Evolutionary conservation across 2,329 filamentous ascomycete species (phyloP).

Genomic region (Colletotrichum liriopes): DNA sequence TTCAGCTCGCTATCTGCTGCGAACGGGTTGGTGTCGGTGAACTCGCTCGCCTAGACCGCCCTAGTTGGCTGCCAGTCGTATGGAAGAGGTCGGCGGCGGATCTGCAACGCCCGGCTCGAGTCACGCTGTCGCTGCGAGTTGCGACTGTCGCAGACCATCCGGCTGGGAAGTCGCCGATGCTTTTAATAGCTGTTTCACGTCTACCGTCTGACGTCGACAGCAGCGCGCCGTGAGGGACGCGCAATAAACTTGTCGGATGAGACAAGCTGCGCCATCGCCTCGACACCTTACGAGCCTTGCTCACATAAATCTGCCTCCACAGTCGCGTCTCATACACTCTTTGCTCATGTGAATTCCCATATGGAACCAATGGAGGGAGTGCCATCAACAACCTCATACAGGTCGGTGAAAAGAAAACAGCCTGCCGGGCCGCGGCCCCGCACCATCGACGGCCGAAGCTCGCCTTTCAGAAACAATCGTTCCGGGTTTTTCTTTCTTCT

Average conservation of each 20-base stretch:
- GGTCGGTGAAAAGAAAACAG: conserved; percentile 8
- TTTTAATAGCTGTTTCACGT: conserved; percentile 42
- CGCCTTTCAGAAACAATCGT: not conserved
- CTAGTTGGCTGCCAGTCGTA: conserved; percentile 2
- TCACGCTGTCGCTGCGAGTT: conserved; percentile 24
- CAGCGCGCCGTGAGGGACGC: conserved; percentile 26
- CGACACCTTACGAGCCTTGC: conserved; percentile 17
- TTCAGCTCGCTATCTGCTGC: not conserved
- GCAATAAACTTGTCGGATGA: conserved; percentile 30
- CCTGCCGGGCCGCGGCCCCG: conserved; percentile 18
- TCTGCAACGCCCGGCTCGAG: conserved; percentile 40
- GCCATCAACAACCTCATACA: conserved; percentile 6
- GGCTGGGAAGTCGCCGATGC: conserved; percentile 33
- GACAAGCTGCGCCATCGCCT: conserved; percentile 34
- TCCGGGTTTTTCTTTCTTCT: not conserved
- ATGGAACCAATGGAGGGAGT: conserved; percentile 1
- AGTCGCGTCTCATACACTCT: conserved; percentile 12
- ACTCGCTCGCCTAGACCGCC: conserved; percentile 13
- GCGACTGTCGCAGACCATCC: conserved; percentile 33
- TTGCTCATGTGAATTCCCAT: not conserved
- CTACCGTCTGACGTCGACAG: conserved; percentile 21
- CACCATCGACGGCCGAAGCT: not conserved
- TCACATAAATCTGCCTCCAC: not conserved
- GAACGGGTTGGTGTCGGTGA: not conserved
- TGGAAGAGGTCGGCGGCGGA: conserved; percentile 29